Conservation (phyloP, 1,284 basidiomycete genomes). For the Xerocomus nothofagi region DNA sequence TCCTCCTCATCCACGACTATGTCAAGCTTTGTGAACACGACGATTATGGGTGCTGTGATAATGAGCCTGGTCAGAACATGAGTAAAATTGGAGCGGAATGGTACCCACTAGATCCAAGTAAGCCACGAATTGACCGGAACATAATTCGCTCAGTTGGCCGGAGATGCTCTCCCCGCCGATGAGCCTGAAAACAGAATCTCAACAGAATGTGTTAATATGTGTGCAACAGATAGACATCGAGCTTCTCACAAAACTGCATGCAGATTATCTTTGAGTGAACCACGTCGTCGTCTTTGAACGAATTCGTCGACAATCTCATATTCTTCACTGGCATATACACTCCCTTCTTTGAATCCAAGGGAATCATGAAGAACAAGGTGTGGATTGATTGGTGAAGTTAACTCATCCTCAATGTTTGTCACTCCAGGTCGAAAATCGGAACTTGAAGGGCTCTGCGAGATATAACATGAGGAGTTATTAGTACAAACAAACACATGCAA, state of each 20-base stretch:
- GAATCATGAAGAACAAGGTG: constrained; percentile 9
- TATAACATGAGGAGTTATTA: neutral
- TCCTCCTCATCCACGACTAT: neutral
- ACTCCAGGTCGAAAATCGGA: neutral
- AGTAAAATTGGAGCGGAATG: no score
- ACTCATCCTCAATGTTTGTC: neutral
- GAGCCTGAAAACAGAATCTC: constrained; percentile 5
- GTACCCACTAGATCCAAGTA: neutral
- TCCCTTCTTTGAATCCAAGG: constrained; percentile 3
- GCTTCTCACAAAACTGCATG: constrained; percentile 3
- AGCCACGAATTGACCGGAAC: constrained; percentile 3
- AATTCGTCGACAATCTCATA: constrained; percentile 1
- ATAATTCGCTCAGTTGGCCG: constrained; percentile 1
- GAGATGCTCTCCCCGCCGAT: neutral
- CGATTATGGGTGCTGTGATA: neutral
- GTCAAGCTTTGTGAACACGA: neutral
- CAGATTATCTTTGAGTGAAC: neutral
- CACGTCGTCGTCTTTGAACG: neutral
- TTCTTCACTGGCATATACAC: neutral
- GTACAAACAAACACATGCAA: neutral
- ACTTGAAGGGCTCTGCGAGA: neutral
- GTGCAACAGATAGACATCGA: neutral
- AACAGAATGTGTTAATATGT: neutral
- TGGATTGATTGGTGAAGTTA: neutral
- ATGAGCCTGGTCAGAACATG: neutral